A percentile compares a stretch with the other conserved stretches of the same genome.
Conservation (phyloP, 23 red algal genomes). For the Cyanidium caldarium region DNA sequence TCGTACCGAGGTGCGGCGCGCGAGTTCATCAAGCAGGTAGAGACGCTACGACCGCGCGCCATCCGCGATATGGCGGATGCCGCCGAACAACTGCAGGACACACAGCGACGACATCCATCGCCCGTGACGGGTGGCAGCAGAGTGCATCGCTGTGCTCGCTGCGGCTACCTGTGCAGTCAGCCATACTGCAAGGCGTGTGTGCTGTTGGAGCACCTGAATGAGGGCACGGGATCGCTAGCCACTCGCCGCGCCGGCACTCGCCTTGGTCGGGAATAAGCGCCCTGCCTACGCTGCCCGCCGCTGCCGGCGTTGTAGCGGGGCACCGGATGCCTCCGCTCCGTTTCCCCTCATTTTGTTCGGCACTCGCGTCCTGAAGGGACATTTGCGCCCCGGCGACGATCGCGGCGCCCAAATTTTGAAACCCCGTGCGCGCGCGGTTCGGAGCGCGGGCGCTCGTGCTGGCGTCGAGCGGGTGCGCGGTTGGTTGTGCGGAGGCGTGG, state of each 20-base stretch:
- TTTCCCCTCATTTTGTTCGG: too few species aligned
- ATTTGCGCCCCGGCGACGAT: too few species aligned
- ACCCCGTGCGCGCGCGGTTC: too few species aligned
- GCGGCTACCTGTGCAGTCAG: conserved; percentile 74
- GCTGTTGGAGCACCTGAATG: conserved; percentile 52
- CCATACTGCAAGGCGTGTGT: conserved; percentile 89
- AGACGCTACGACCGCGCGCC: conserved; percentile 44
- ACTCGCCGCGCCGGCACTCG: not conserved
- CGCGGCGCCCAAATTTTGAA: too few species aligned
- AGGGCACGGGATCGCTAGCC: conserved; percentile 20
- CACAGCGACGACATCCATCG: not conserved
- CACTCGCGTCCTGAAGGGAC: too few species aligned
- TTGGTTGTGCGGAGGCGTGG: too few species aligned
- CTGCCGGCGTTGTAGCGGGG: too few species aligned
- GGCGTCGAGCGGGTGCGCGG: too few species aligned
- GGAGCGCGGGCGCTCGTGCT: too few species aligned
- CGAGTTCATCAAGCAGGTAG: conserved; percentile 70
- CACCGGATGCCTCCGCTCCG: too few species aligned
- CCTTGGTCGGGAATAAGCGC: too few species aligned
- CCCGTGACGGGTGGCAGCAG: not conserved
- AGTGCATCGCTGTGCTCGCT: conserved; percentile 20
- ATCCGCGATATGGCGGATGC: conserved; percentile 61
- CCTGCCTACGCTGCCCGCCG: too few species aligned
- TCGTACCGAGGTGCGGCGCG: conserved; percentile 70
- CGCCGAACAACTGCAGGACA: conserved; percentile 23